Conservation (phyloP, 192 early-diverging fungal species). For the Backusella parvicylindrica region DNA sequence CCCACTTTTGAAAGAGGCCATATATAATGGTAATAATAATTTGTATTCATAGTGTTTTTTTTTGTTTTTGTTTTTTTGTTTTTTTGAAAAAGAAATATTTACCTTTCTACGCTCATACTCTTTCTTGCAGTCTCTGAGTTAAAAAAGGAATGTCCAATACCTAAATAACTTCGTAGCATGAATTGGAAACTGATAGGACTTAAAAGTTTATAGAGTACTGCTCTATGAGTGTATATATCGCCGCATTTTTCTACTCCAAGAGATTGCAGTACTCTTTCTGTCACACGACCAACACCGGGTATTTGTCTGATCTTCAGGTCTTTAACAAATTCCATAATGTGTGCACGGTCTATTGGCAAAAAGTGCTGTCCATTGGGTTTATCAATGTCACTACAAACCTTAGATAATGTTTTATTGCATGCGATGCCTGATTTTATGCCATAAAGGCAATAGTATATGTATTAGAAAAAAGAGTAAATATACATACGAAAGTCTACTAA, state of each 20-base stretch:
- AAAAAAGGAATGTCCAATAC: conserved; percentile 43
- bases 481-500: neutral
- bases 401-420: conserved; percentile 51
- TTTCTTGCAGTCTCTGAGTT: conserved; percentile 37
- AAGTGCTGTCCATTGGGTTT: conserved; percentile 70
- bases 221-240: conserved; percentile 39
- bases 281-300: conserved; percentile 51
- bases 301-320: conserved; percentile 51
- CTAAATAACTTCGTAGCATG: conserved; percentile 38
- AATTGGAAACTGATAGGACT: conserved; percentile 45
- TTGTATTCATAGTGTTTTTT: neutral
- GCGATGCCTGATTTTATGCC: conserved; percentile 29
- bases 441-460: neutral
- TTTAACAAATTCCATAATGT: conserved; percentile 44
- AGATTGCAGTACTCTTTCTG: conserved; percentile 50
- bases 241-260: conserved; percentile 51
- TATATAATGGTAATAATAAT: too few species aligned
- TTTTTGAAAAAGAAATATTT: neutral
- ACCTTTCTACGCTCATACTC: conserved; percentile 50
- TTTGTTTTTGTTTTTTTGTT: neutral
- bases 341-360: conserved; percentile 36
- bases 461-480: neutral
- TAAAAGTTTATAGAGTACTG: conserved; percentile 44
- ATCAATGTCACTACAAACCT: conserved; percentile 56
- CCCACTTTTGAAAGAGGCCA: neutral